Evolutionary conservation across 2,329 filamentous ascomycete genomes (phyloP).

Genomic region (Samsoniella hepiali): DNA sequence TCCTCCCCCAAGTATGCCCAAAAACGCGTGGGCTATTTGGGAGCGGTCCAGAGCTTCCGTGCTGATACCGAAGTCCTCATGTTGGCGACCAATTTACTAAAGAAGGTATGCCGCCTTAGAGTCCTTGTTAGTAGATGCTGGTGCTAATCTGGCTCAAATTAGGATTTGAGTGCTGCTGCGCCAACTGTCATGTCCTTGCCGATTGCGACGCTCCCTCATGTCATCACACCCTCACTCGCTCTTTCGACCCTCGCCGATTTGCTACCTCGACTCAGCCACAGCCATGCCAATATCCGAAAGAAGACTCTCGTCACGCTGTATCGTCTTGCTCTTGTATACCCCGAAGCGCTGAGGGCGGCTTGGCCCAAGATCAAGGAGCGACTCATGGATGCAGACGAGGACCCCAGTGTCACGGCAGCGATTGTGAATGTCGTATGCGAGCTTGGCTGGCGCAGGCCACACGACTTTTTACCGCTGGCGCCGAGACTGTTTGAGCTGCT

Average conservation of each 20-base stretch:
- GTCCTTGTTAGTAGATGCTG: background rate
- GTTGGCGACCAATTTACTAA: slow-evolving; percentile 92
- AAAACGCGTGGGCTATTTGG: slow-evolving; percentile 92
- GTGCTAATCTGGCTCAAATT: slow-evolving; percentile 1
- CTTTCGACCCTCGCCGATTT: slow-evolving; percentile 85
- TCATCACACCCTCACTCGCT: slow-evolving; percentile 88
- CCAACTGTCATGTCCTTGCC: slow-evolving; percentile 80
- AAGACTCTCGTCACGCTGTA: slow-evolving; percentile 96
- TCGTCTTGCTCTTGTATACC: slow-evolving; percentile 90
- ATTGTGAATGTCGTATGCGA: slow-evolving; percentile 98
- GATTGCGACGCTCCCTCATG: slow-evolving; percentile 85
- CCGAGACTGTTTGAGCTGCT: slow-evolving; percentile 89
- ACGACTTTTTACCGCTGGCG: slow-evolving; percentile 89
- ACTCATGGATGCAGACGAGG: slow-evolving; percentile 83
- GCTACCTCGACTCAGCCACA: slow-evolving; percentile 81
- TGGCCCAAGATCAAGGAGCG: slow-evolving; percentile 98
- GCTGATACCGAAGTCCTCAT: slow-evolving; percentile 96
- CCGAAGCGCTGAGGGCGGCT: slow-evolving; percentile 83
- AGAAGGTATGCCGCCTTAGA: slow-evolving; percentile 62
- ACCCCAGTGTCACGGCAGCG: slow-evolving; percentile 88
- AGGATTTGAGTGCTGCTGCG: slow-evolving; percentile 71
- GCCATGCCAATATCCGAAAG: slow-evolving; percentile 80
- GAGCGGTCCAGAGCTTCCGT: slow-evolving; percentile 92
- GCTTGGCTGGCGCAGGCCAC: slow-evolving; percentile 86
- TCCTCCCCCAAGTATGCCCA: slow-evolving; percentile 91